Base-by-base conservation (phyloP, 2,329 filamentous ascomycete genomes). In the Diaporthe humulicola region DNA sequence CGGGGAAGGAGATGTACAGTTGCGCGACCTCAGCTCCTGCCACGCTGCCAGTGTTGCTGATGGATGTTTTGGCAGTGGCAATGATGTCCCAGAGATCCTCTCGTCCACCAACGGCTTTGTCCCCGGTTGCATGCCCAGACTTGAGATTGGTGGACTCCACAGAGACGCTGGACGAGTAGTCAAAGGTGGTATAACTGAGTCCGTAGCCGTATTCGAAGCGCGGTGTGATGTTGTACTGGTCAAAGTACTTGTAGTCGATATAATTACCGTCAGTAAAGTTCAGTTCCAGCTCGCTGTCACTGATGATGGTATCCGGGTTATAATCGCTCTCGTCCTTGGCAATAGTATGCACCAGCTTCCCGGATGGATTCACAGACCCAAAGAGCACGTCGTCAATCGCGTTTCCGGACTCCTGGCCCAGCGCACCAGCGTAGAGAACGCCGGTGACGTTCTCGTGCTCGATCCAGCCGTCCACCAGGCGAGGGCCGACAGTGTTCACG, bases 371-470 rank as follows among this genome's bases (percentile, higher is more conserved):
- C 3, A 84, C 81, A 2, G 88, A 84, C 28, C 91, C 91, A 78
- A 91, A 92, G 0, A 93, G 84, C 8, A 93, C 79, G 1, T 87
- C 85, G 0, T 88, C 87, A 7, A 92, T 79, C 0, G 90, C 88
- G 1, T 84, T 81, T 0, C 92, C 92, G 1, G 88, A 89, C 73
- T 92, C 89, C 79, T 93, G 90, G 1, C 92, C 92, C 0, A 91
- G 91, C 0, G 93, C 83, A 78, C 93, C 91, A 5, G 90, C 91
- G 76, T 90, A 90, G 0, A 94, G 84, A 12, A 93, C 84, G 1
- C 88, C 91, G 0, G 91, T 93, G 48, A 94, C 87, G 76, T 93
- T 93, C 9, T 86, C 83, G 75, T 94, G 87, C 64, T 93, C 88
- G 75, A 90, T 85, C 85, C 90, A 93, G 1, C 84, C 83, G 74